Evolutionary conservation across 495 filamentous ascomycete genomes (phyloP).

Genomic region (Neurospora sp.): DNA sequence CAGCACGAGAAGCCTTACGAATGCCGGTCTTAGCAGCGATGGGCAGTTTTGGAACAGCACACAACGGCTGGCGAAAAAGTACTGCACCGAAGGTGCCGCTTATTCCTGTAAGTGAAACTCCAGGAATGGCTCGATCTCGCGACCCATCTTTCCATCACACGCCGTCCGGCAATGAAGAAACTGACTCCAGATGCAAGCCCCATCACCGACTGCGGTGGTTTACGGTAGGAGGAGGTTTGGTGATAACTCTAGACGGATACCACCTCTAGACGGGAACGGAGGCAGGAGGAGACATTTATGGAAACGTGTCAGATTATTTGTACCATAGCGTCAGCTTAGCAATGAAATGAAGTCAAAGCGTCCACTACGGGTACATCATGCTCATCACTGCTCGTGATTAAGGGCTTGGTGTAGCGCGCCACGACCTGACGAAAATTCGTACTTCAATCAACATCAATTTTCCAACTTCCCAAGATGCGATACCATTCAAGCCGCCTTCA

Average conservation of each 20-base stretch:
- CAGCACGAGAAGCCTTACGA: background rate
- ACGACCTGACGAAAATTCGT: background rate
- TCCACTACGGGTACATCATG: background rate
- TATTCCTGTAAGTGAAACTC: constrained; percentile 32
- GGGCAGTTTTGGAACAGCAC: constrained; percentile 24
- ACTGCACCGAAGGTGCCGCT: constrained; percentile 68
- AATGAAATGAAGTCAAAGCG: background rate
- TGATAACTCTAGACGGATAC: background rate
- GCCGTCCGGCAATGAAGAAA: background rate
- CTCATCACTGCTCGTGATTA: background rate
- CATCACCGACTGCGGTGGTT: background rate
- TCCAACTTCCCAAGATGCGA: background rate
- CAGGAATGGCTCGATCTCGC: background rate
- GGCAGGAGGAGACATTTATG: background rate
- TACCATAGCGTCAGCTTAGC: background rate
- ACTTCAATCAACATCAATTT: background rate
- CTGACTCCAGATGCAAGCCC: background rate
- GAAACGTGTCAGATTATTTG: background rate
- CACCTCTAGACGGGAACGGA: background rate
- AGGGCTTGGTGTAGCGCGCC: background rate
- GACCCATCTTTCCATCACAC: background rate
- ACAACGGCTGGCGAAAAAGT: constrained; percentile 57
- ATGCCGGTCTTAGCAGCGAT: background rate
- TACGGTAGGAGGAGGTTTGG: background rate
- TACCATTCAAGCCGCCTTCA: background rate